Evolutionary conservation across 371 early-diverging fungal species (phyloP).

Genomic region (Mortierella sp.): DNA sequence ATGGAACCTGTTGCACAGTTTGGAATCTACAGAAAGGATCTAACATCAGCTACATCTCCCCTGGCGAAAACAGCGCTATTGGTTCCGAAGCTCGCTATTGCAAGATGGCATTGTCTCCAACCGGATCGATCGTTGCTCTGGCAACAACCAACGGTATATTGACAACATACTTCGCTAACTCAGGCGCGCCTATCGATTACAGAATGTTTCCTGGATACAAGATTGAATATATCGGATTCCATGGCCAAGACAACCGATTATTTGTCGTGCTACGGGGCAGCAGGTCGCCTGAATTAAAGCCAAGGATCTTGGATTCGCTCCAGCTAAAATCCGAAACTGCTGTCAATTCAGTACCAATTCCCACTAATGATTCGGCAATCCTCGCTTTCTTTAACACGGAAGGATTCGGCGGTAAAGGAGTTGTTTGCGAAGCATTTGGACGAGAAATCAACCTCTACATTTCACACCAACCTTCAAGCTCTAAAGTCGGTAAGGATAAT

Average conservation of each 20-base stretch:
- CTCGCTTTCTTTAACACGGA: conserved; percentile 23
- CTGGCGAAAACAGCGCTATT: conserved; percentile 27
- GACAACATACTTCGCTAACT: conserved; percentile 39
- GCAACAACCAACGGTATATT: conserved; percentile 42
- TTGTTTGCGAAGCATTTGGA: conserved; percentile 28
- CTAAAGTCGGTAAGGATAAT: conserved; percentile 6
- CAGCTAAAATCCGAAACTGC: conserved; percentile 32
- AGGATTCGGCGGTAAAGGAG: conserved; percentile 16
- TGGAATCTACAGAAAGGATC: conserved; percentile 44
- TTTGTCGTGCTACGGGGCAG: conserved; percentile 36
- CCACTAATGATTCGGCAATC: conserved; percentile 27
- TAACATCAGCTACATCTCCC: conserved; percentile 44
- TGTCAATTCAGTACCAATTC: conserved; percentile 4
- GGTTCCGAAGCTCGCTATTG: conserved; percentile 32
- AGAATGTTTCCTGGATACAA: conserved; percentile 39
- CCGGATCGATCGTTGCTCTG: conserved; percentile 48
- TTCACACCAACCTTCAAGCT: conserved; percentile 15
- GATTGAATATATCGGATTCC: conserved; percentile 31
- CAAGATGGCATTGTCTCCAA: conserved; percentile 53
- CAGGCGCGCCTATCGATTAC: conserved; percentile 38
- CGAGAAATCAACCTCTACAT: conserved; percentile 29
- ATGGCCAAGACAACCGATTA: conserved; percentile 19
- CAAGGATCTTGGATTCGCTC: conserved; percentile 39
- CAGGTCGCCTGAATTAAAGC: conserved; percentile 15
- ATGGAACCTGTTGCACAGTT: conserved; percentile 37